These are phyloP conservation scores for Plantago major DNA, from an alignment of 257 asterid species.

Conservation along the genomic window DNA sequence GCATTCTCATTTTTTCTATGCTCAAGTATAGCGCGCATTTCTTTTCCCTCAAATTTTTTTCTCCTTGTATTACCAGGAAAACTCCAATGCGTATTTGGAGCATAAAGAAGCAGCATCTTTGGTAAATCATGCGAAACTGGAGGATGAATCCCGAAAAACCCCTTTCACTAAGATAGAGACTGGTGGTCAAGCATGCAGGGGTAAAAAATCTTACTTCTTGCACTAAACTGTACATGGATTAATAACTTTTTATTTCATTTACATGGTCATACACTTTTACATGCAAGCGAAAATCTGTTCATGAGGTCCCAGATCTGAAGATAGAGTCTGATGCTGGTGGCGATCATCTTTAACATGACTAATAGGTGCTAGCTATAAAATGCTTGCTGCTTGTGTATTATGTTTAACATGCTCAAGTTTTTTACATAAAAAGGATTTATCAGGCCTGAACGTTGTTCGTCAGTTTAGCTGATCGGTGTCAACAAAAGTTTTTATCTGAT, in stretches of 20 bases:
- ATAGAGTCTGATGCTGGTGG: neutral
- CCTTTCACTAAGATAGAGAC: constrained; percentile 35
- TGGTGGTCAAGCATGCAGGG: constrained; percentile 39
- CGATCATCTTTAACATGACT: no score
- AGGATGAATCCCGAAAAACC: constrained; percentile 40
- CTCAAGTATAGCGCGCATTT: neutral
- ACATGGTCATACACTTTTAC: neutral
- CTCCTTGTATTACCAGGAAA: constrained; percentile 43
- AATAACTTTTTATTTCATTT: constrained; percentile 4
- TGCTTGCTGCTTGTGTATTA: no score
- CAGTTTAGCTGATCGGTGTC: neutral
- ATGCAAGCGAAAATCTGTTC: constrained; percentile 4
- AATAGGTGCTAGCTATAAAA: no score
- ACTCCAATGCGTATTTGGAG: constrained; percentile 32
- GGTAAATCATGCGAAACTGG: constrained; percentile 46
- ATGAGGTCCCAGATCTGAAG: neutral
- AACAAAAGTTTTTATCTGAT: neutral
- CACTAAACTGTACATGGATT: constrained; percentile 11
- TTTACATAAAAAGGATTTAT: no score
- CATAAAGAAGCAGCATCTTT: constrained; percentile 39
- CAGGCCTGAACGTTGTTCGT: constrained; percentile 4
- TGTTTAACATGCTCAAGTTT: no score
- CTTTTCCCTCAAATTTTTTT: constrained; percentile 13
- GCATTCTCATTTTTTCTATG: neutral
- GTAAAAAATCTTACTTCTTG: constrained; percentile 36